These are phyloP conservation scores for Dryas octopetala DNA, from an alignment of 306 rosid species.

Conservation along the genomic window DNA sequence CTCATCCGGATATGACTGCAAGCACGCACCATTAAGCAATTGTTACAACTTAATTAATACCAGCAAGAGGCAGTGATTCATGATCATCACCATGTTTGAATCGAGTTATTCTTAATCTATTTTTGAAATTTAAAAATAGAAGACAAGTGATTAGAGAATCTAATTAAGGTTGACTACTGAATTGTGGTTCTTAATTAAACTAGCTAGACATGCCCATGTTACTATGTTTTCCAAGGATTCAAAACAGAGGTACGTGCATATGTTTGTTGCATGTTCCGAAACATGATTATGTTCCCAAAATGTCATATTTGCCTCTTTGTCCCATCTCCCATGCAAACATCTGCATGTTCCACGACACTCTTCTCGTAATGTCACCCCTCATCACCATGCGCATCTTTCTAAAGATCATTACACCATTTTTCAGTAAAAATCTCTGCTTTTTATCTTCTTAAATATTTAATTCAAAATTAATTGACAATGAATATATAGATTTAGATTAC, in stretches of 20 bases:
- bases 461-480: no score
- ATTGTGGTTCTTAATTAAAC: background rate
- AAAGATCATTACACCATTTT: background rate
- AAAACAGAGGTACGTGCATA: slow-evolving; percentile 14
- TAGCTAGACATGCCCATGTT: slow-evolving; percentile 45
- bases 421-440: background rate
- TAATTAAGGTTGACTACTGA: background rate
- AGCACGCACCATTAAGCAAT: slow-evolving; percentile 5
- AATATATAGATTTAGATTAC: no score
- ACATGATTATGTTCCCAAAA: slow-evolving; percentile 11
- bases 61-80: no score
- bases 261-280: slow-evolving; percentile 44
- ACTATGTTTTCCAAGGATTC: slow-evolving; percentile 17
- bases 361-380: slow-evolving; percentile 7
- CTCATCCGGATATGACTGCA: slow-evolving; percentile 59
- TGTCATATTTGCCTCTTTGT: slow-evolving; percentile 44
- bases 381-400: background rate
- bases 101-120: background rate
- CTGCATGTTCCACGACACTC: slow-evolving; percentile 24
- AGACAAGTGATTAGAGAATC: background rate
- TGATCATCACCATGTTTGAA: no score
- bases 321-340: slow-evolving; percentile 30
- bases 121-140: background rate
- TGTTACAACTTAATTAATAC: slow-evolving; percentile 6
- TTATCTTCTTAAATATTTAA: no score